Conservation (phyloP, 352 stramenopile species). For the Globisporangium orthogonon region DNA sequence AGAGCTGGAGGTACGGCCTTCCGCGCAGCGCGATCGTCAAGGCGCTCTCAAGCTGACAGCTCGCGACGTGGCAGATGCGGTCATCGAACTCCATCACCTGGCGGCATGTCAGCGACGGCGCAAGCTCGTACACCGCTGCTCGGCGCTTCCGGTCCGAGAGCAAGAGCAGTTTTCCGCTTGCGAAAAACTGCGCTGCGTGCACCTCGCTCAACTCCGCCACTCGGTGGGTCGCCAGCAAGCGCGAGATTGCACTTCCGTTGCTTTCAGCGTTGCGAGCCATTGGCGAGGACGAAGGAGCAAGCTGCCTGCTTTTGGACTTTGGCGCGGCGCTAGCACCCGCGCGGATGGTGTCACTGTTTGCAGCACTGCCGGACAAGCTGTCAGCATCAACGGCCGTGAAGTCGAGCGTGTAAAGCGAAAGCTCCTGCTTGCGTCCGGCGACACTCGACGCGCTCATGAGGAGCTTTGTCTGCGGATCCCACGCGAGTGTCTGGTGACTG, state of each 20-base stretch:
- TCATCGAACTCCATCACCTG: constrained; percentile 13
- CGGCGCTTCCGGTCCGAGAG: constrained; percentile 24
- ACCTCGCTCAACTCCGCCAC: constrained; percentile 7
- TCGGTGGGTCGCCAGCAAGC: constrained; percentile 5
- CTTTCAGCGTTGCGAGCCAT: not conserved
- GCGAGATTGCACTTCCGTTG: constrained; percentile 1
- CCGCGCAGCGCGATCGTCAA: constrained; percentile 24
- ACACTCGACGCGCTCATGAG: constrained; percentile 14
- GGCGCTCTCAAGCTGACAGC: not conserved
- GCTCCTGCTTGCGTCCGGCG: constrained; percentile 8
- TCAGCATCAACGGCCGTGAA: not conserved
- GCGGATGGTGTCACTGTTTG: no score
- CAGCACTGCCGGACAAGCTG: no score
- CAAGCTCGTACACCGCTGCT: constrained; percentile 8
- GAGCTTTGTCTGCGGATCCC: constrained; percentile 15
- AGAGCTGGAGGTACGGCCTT: constrained; percentile 21
- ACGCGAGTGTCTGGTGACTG: constrained; percentile 17
- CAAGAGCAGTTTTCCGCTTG: constrained; percentile 16
- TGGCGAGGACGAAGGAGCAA: not conserved
- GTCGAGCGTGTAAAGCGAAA: constrained; percentile 24
- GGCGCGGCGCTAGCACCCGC: not conserved
- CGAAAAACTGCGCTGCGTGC: constrained; percentile 20
- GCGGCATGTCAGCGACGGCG: constrained; percentile 10
- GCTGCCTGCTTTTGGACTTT: constrained; percentile 4
- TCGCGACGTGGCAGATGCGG: constrained; percentile 20